Evolutionary conservation across 305 asterid species (phyloP).

Genomic region (Ajuga reptans): DNA sequence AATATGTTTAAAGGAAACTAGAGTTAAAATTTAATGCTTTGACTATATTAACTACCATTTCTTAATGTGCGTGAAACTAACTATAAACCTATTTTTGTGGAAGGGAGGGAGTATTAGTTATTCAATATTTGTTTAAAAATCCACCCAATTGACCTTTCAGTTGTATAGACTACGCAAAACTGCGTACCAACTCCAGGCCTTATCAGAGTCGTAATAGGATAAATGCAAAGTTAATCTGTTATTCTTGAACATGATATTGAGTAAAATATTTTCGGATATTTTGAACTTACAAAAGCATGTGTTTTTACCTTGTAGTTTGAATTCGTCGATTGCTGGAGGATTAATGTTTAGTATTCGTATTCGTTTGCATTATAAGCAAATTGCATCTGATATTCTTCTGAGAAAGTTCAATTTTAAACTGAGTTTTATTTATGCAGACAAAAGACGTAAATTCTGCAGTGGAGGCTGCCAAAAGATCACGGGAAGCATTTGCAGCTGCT

Average conservation of each 20-base stretch:
- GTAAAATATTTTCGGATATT: background rate
- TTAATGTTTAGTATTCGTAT: background rate
- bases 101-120: no score
- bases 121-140: background rate
- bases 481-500: constrained; percentile 54
- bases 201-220: no score
- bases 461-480: constrained; percentile 79
- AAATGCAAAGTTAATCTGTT: background rate
- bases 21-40: no score
- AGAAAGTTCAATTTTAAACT: background rate
- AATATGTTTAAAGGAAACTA: no score
- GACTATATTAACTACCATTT: no score
- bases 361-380: background rate
- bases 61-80: no score
- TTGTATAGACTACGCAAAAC: no score
- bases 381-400: background rate
- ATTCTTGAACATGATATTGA: background rate
- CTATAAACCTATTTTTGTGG: no score
- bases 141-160: background rate
- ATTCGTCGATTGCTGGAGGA: background rate
- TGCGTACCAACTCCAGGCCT: no score
- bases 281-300: no score
- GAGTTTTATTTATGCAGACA: constrained; percentile 39
- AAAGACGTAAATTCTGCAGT: constrained; percentile 64
- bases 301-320: background rate